phyloP scores from a whole-genome alignment of 441 rosid genomes.

The Syzygium syzygioides region DNA sequence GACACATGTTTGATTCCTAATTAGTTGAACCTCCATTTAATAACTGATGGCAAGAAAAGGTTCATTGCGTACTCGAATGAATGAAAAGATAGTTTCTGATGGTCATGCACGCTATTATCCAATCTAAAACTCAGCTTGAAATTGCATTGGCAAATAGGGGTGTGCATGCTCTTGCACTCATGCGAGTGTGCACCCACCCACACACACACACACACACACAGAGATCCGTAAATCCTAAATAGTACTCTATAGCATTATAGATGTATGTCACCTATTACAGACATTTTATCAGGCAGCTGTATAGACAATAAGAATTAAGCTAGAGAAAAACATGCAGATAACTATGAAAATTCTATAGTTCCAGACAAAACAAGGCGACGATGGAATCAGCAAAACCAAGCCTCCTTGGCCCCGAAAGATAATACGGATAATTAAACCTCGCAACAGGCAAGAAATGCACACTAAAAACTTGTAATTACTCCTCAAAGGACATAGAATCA shows the following conservation, averaged over 20 bases:
- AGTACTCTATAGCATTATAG: background rate
- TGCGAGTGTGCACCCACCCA: background rate
- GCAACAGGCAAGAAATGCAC: background rate
- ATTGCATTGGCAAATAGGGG: background rate
- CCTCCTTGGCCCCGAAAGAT: background rate
- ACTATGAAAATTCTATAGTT: background rate
- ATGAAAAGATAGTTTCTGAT: background rate
- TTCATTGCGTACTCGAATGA: background rate
- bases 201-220: background rate
- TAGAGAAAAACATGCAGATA: background rate
- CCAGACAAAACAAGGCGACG: background rate
- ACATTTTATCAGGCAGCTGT: background rate
- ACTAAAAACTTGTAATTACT: background rate
- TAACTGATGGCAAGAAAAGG: background rate
- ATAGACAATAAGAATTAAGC: background rate
- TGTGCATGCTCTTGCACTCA: background rate
- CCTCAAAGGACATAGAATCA: slow-evolving; percentile 11
- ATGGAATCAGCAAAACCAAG: background rate
- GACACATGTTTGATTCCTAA: background rate
- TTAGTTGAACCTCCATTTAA: background rate
- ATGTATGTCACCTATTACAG: background rate
- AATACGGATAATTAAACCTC: background rate
- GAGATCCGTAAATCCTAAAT: background rate
- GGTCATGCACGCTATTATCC: background rate
- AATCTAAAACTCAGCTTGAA: background rate